These are phyloP conservation scores for Colletotrichum nymphaeae DNA, from an alignment of 2,329 filamentous ascomycete genomes.

Conservation along the genomic window DNA sequence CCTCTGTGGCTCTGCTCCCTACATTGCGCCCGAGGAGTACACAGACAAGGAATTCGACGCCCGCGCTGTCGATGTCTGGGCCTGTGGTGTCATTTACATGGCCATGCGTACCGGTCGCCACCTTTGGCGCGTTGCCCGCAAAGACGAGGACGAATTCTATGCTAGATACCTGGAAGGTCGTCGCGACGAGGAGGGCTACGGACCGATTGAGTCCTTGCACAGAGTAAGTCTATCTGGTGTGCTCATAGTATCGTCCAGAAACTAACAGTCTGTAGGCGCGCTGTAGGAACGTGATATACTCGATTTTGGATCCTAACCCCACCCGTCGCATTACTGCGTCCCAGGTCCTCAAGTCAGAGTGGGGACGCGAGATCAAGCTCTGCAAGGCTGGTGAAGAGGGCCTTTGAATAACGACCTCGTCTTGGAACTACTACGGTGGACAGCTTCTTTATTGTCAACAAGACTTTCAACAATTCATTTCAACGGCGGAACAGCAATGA, in stretches of 20 bases:
- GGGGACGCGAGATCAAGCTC: constrained; percentile 96
- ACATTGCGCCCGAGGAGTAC: constrained; percentile 98
- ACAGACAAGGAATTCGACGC: constrained; percentile 96
- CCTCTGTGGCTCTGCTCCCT: constrained; percentile 94
- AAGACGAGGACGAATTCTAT: constrained; percentile 98
- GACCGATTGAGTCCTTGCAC: constrained; percentile 94
- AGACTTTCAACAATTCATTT: not conserved
- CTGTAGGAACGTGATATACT: constrained; percentile 99
- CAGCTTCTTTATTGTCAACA: not conserved
- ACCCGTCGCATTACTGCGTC: constrained; percentile 92
- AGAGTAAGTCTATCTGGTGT: constrained; percentile 73
- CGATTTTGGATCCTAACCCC: constrained; percentile 95
- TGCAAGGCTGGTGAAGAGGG: constrained; percentile 98
- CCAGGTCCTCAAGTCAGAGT: constrained; percentile 97
- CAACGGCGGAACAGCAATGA: constrained; percentile 18
- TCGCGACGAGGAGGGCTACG: constrained; percentile 94
- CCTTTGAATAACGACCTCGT: constrained; percentile 65
- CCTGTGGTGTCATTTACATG: constrained; percentile 99
- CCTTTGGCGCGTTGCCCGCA: constrained; percentile 96
- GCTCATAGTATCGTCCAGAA: not conserved
- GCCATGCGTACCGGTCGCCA: constrained; percentile 97
- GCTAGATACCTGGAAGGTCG: constrained; percentile 92
- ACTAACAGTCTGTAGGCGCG: constrained; percentile 72
- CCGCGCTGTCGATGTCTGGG: constrained; percentile 97
- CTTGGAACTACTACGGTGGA: not conserved